These are phyloP conservation scores for Alternaria sp. DNA, from an alignment of 2,329 filamentous ascomycete species.

Conservation along the genomic window DNA sequence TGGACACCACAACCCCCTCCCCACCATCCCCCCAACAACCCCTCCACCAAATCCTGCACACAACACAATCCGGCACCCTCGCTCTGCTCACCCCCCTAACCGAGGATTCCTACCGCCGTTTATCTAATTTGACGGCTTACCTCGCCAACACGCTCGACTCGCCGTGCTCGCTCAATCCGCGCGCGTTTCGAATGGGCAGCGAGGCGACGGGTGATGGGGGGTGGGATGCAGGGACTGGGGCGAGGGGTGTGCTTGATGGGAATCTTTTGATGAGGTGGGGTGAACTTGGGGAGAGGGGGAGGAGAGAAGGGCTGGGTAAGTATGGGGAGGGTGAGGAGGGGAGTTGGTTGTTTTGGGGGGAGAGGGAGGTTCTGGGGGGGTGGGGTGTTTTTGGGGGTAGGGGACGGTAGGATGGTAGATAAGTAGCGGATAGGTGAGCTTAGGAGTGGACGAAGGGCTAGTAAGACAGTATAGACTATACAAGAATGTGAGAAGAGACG, in stretches of 20 bases:
- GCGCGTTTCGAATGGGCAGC: slow-evolving; percentile 71
- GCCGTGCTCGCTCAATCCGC: slow-evolving; percentile 75
- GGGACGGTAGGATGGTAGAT: slow-evolving; percentile 9
- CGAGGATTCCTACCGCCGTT: slow-evolving; percentile 81
- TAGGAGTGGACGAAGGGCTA: too few relatives aligned
- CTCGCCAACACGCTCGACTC: slow-evolving; percentile 75
- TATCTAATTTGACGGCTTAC: slow-evolving; percentile 81
- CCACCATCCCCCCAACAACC: neutral
- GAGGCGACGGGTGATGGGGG: slow-evolving; percentile 41
- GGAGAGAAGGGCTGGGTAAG: slow-evolving; percentile 74
- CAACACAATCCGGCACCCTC: slow-evolving; percentile 70
- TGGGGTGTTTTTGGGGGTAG: slow-evolving; percentile 60
- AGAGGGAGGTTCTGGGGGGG: slow-evolving; percentile 71
- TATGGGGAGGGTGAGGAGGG: slow-evolving; percentile 70
- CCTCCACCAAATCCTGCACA: slow-evolving; percentile 42
- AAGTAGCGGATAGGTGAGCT: too few relatives aligned
- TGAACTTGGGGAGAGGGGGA: slow-evolving; percentile 74
- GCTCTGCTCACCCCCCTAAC: slow-evolving; percentile 77
- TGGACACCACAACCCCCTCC: neutral
- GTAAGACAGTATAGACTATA: too few relatives aligned
- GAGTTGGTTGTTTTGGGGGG: slow-evolving; percentile 70
- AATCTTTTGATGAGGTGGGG: slow-evolving; percentile 75
- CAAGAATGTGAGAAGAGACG: too few relatives aligned
- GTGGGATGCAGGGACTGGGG: slow-evolving; percentile 50
- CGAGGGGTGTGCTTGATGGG: slow-evolving; percentile 77